phyloP scores from a whole-genome alignment of 2,329 filamentous ascomycete genomes.

The Fusarium illudens region DNA sequence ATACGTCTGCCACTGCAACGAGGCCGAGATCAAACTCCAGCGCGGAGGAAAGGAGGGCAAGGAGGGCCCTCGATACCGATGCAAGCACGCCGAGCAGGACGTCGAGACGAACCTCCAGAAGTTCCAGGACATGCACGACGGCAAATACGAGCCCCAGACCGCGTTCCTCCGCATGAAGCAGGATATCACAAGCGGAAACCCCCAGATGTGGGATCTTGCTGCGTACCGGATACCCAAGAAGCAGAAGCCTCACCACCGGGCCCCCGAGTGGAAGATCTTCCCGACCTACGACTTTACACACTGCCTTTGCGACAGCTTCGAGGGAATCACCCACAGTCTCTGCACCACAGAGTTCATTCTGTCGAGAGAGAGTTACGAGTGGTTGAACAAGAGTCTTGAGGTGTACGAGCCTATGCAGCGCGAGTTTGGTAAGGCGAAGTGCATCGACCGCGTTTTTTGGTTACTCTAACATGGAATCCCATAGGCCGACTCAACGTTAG shows the following conservation, averaged over 20 bases:
- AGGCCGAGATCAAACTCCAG: conserved; percentile 85
- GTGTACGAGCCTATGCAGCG: conserved; percentile 95
- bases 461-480: not conserved
- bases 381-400: conserved; percentile 80
- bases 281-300: conserved; percentile 95
- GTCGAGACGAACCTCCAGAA: conserved; percentile 80
- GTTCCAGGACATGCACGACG: conserved; percentile 90
- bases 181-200: conserved; percentile 82
- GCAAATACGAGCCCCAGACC: conserved; percentile 85
- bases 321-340: conserved; percentile 88
- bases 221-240: conserved; percentile 87
- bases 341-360: conserved; percentile 94
- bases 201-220: conserved; percentile 95
- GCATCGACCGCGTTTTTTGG: not conserved
- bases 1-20: conserved; percentile 90
- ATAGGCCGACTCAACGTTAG: conserved; percentile 68
- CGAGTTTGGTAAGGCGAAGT: conserved; percentile 65
- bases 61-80: conserved; percentile 75
- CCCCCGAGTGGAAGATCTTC: conserved; percentile 91
- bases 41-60: conserved; percentile 78
- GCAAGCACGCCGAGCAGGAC: conserved; percentile 78
- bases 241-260: conserved; percentile 76
- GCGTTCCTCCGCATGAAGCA: conserved; percentile 95
- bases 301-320: conserved; percentile 91
- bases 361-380: conserved; percentile 88